phyloP scores from a whole-genome alignment of 768 basidiomycete genomes.

The Rhodotorula taiwanensis region DNA sequence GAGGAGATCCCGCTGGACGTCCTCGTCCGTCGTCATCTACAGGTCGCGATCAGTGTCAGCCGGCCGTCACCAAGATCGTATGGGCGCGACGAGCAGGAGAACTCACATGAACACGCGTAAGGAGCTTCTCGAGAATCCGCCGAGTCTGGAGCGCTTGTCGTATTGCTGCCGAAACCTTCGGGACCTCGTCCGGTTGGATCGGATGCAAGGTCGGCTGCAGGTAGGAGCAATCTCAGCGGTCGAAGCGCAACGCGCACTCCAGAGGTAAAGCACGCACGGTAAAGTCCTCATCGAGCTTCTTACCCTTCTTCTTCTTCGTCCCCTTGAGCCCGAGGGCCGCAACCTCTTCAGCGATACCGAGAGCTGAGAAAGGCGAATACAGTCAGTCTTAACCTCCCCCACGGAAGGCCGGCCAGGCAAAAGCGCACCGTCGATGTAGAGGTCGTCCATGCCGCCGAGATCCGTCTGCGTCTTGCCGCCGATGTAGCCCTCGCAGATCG shows the following conservation, averaged over 20 bases:
- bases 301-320: slow-evolving; percentile 76
- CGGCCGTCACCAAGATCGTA: neutral
- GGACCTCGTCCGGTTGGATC: slow-evolving; percentile 68
- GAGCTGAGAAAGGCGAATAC: slow-evolving; percentile 60
- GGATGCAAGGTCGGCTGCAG: slow-evolving; percentile 68
- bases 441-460: slow-evolving; percentile 84
- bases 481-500: slow-evolving; percentile 89
- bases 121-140: slow-evolving; percentile 70
- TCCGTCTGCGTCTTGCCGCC: slow-evolving; percentile 99
- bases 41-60: neutral
- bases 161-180: slow-evolving; percentile 84
- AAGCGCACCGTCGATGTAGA: slow-evolving; percentile 50
- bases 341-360: slow-evolving; percentile 88
- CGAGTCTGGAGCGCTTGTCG: slow-evolving; percentile 72
- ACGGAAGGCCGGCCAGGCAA: neutral
- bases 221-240: slow-evolving; percentile 2
- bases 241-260: slow-evolving; percentile 31
- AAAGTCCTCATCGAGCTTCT: slow-evolving; percentile 91
- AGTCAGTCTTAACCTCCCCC: neutral
- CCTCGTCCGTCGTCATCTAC: slow-evolving; percentile 79
- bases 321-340: slow-evolving; percentile 78
- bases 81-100: neutral
- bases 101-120: slow-evolving; percentile 73
- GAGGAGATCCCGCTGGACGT: slow-evolving; percentile 74
- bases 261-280: slow-evolving; percentile 61